A percentile compares a stretch with the other conserved stretches of the same genome.
These are phyloP conservation scores for Onygena corvina DNA, from an alignment of 2,329 filamentous ascomycete genomes.

Conservation along the genomic window DNA sequence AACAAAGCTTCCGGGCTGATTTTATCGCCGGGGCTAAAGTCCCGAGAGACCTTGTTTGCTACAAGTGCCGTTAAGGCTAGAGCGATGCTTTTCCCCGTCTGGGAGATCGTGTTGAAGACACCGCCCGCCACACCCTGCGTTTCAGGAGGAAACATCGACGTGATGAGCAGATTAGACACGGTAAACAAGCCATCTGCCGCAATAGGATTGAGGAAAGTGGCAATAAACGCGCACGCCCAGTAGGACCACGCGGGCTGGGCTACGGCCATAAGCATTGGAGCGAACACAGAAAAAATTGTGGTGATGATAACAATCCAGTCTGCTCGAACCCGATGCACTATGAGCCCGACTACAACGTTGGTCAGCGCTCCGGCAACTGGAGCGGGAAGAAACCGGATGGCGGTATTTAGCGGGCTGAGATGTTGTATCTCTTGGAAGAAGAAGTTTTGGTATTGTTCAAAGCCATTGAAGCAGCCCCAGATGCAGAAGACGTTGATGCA, in stretches of 20 bases:
- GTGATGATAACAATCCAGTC: too few relatives aligned
- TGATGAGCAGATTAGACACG: constrained; percentile 43
- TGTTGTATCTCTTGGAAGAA: constrained; percentile 42
- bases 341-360: too few relatives aligned
- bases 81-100: constrained; percentile 45
- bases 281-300: constrained; percentile 13
- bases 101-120: constrained; percentile 48
- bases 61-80: constrained; percentile 42
- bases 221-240: constrained; percentile 12
- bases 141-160: constrained; percentile 42
- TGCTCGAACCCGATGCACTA: too few relatives aligned
- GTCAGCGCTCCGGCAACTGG: constrained; percentile 28
- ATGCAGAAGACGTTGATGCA: constrained; percentile 42
- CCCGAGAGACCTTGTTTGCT: too few relatives aligned
- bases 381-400: constrained; percentile 38
- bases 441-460: constrained; percentile 40
- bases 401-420: constrained; percentile 36
- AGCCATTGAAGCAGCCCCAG: constrained; percentile 35
- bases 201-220: constrained; percentile 13
- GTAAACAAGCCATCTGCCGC: constrained; percentile 26
- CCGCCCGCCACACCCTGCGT: constrained; percentile 49
- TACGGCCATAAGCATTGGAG: constrained; percentile 14
- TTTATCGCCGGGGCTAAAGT: too few relatives aligned
- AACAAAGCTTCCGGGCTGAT: too few relatives aligned
- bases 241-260: constrained; percentile 11